Evolutionary conservation across 345 rosid genomes (phyloP).

Genomic region (Kernera saxatilis): DNA sequence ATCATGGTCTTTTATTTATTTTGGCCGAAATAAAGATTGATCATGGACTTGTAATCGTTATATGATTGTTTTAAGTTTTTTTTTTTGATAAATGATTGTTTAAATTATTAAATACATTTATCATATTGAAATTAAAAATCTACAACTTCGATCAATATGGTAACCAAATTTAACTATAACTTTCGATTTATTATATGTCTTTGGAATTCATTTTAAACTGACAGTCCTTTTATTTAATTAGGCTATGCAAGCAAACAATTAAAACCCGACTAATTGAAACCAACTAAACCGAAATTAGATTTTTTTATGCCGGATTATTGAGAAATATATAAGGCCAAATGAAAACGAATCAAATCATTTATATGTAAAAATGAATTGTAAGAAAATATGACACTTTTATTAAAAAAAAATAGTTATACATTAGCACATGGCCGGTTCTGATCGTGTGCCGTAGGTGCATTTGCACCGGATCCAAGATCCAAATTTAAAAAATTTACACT

Average conservation of each 20-base stretch:
- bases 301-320: neutral
- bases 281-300: neutral
- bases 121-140: neutral
- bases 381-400: too few relatives aligned
- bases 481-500: too few relatives aligned
- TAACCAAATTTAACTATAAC: neutral
- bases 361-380: neutral
- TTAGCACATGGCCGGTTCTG: too few relatives aligned
- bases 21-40: neutral
- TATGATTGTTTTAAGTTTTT: too few relatives aligned
- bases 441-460: too few relatives aligned
- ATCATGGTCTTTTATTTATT: neutral
- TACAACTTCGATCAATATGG: neutral
- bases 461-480: too few relatives aligned
- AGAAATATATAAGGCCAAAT: neutral
- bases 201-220: neutral
- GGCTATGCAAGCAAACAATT: neutral
- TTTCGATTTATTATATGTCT: neutral
- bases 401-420: too few relatives aligned
- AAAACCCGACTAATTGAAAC: neutral
- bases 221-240: neutral
- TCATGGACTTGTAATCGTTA: neutral
- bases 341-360: neutral
- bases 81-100: too few relatives aligned
- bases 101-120: neutral